phyloP scores from a whole-genome alignment of 257 asterid species.

The Capsicum baccatum region DNA sequence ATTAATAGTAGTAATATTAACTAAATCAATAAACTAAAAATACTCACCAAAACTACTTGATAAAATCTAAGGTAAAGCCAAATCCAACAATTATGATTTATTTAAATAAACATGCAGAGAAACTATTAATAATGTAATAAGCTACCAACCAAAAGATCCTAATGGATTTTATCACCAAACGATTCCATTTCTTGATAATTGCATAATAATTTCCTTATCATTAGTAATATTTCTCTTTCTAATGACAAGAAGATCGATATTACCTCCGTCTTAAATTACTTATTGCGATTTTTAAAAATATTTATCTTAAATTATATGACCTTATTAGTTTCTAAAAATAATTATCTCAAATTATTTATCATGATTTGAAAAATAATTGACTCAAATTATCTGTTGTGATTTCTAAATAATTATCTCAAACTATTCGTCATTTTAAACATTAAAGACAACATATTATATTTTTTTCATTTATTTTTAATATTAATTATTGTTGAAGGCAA shows the following conservation, averaged over 20 bases:
- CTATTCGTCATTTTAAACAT: background rate
- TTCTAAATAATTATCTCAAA: background rate
- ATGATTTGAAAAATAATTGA: background rate
- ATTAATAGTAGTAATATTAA: too few species aligned
- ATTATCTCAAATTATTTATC: background rate
- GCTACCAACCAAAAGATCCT: constrained; percentile 24
- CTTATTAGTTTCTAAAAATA: background rate
- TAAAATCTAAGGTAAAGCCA: background rate
- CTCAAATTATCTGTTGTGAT: background rate
- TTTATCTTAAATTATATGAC: background rate
- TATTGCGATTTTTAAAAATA: background rate
- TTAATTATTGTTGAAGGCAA: background rate
- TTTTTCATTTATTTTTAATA: background rate
- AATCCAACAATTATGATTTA: background rate
- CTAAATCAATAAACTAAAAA: background rate
- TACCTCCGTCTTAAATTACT: background rate
- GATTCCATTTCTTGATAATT: constrained; percentile 6
- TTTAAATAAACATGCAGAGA: background rate
- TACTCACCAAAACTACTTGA: background rate
- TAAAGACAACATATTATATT: background rate
- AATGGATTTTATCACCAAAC: constrained; percentile 1
- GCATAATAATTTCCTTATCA: background rate
- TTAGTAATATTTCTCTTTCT: background rate
- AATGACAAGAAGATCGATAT: background rate
- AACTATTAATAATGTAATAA: background rate